Conservation (phyloP, 768 basidiomycete species). For the Ramaria rubella region DNA sequence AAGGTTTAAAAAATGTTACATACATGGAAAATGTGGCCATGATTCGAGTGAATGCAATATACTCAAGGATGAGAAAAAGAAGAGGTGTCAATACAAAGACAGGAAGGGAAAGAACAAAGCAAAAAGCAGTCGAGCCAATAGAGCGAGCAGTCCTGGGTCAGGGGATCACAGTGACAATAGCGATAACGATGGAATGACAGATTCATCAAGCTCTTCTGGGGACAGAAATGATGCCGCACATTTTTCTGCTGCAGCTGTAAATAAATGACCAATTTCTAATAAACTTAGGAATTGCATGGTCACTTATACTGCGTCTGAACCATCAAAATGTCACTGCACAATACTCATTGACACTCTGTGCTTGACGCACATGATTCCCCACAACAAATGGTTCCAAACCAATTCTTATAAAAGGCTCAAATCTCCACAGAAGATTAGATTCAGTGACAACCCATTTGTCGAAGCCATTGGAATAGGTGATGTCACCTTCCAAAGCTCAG, state of each 20-base stretch:
- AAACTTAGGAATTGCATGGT: not conserved
- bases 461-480: slow-evolving; percentile 10
- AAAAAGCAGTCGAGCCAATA: not conserved
- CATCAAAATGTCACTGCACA: not conserved
- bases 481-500: slow-evolving; percentile 4
- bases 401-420: too few relatives aligned
- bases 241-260: too few relatives aligned
- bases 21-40: too few relatives aligned
- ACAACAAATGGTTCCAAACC: too few relatives aligned
- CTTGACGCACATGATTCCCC: not conserved
- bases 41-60: too few relatives aligned
- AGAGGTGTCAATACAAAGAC: not conserved
- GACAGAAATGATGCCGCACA: too few relatives aligned
- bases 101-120: not conserved
- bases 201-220: not conserved
- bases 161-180: not conserved
- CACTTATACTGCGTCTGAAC: not conserved
- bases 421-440: too few relatives aligned
- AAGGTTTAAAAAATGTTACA: too few relatives aligned
- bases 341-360: not conserved
- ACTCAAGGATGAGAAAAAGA: not conserved
- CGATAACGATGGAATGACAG: not conserved
- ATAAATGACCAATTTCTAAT: too few relatives aligned
- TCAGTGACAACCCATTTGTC: slow-evolving; percentile 11
- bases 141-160: not conserved